Percentiles rank a stretch among this genome's conserved stretches.
These are phyloP conservation scores for Monosporozyma unispora DNA, from an alignment of 805 yeast genomes.

Conservation along the genomic window DNA sequence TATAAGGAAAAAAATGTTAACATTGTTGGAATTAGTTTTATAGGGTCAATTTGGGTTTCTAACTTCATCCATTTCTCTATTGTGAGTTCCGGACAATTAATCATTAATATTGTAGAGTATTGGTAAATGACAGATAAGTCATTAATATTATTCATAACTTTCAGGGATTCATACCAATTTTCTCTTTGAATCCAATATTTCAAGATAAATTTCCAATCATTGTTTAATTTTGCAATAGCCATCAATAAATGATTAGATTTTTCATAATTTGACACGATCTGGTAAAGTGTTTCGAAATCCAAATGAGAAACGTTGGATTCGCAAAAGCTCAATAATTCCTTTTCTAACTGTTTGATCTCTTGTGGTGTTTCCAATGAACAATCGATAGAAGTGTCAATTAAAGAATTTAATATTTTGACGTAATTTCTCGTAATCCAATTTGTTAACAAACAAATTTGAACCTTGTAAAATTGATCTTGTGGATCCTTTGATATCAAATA, in stretches of 20 bases:
- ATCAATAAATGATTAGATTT: slow-evolving; percentile 49
- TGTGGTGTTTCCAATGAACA: not conserved
- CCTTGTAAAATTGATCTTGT: not conserved
- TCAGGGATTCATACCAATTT: slow-evolving; percentile 66
- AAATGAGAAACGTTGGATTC: slow-evolving; percentile 19
- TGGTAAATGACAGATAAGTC: slow-evolving; percentile 47
- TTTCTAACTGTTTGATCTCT: slow-evolving; percentile 6
- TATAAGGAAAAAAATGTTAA: slow-evolving; percentile 53
- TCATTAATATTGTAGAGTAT: slow-evolving; percentile 58
- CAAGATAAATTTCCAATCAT: slow-evolving; percentile 62
- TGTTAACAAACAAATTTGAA: not conserved
- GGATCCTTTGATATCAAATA: slow-evolving; percentile 17
- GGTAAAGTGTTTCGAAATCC: slow-evolving; percentile 64
- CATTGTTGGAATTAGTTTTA: slow-evolving; percentile 65
- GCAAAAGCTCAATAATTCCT: slow-evolving; percentile 3
- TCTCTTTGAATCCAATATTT: slow-evolving; percentile 59
- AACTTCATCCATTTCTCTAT: slow-evolving; percentile 68
- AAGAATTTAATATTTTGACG: not conserved
- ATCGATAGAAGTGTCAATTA: not conserved
- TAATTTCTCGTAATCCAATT: slow-evolving; percentile 1
- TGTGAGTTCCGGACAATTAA: slow-evolving; percentile 60
- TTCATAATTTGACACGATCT: slow-evolving; percentile 60
- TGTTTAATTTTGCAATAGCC: slow-evolving; percentile 54
- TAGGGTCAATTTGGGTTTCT: slow-evolving; percentile 41
- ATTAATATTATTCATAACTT: slow-evolving; percentile 42